Evolutionary conservation across 305 asterid species (phyloP), one percentile per base, ranked within the genome.

Genomic region (Lippia alba): DNA sequence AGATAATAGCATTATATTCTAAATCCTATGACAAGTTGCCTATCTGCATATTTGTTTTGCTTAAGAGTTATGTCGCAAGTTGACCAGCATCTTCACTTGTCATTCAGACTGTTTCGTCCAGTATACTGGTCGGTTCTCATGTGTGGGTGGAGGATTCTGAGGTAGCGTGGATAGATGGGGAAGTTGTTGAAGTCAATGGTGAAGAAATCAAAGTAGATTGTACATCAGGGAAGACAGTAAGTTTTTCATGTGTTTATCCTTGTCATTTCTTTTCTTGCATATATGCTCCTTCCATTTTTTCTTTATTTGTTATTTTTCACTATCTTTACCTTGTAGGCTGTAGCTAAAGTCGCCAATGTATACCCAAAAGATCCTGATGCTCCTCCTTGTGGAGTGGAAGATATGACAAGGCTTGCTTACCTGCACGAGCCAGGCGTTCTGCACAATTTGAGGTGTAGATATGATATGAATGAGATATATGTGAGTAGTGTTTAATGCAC

Each of bases 141-240:
- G 97, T 92, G 77, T 94, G 98, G 99, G 87, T 92, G 76, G 97
- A 86, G 86, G 99, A 94, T 77, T 76, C 92, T 46, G 96, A 90
- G 69, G 87, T 71, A 80, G 94, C 96, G 66, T 94, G 99, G 99
- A 46, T 87, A 80, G 99, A 94, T 76, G 99, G 96, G 72, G 88
- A 79, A 33, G 93, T 87, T 76, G 65, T 76, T 33, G 94, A 86
- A 81, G 78, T 88, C 68, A 84, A 91, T 66, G 92, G 81, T 36
- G 89, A 84, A 73, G 90, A 87, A 77, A 68, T 92, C 78, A 84
- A 76, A 81, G 83, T 94, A 67, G 63, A 74, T 71, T 83, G 87
- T 76, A 71, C 94, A 59, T 87, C 94, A 33, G 98, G 89, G 71
- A 79, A 85, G 82, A 82, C 81, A 12, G 99, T 94, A 80, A 79